Evolutionary conservation across 2,329 filamentous ascomycete species (phyloP).

Genomic region (Dothiorella sarmentorum): DNA sequence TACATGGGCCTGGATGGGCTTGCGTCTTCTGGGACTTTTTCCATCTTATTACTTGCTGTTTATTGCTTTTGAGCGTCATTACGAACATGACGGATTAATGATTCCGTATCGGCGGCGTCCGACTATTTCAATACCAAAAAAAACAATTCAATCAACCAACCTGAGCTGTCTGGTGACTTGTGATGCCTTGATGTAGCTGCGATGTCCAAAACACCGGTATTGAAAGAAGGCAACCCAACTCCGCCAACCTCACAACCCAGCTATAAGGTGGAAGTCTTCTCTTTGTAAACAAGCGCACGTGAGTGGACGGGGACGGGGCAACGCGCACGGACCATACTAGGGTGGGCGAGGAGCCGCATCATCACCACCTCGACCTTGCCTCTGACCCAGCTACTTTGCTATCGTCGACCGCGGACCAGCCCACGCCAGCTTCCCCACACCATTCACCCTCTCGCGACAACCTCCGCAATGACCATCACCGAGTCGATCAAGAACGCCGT

Average conservation of each 20-base stretch:
- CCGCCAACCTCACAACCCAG: no score
- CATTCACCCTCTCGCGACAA: neutral
- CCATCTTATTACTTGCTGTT: neutral
- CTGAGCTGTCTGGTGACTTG: neutral
- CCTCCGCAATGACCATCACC: constrained; percentile 37
- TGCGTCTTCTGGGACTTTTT: neutral
- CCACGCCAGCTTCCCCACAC: no score
- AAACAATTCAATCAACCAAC: neutral
- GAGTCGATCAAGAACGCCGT: constrained; percentile 49
- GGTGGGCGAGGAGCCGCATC: constrained; percentile 1
- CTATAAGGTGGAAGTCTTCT: no score
- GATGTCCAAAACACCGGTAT: no score
- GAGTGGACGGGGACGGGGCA: neutral
- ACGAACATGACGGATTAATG: constrained; percentile 15
- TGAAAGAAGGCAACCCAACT: no score
- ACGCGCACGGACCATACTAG: no score
- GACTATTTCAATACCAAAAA: constrained; percentile 9
- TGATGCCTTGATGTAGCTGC: no score
- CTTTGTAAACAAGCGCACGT: no score
- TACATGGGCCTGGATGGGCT: neutral
- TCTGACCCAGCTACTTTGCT: neutral
- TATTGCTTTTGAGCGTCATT: constrained; percentile 12
- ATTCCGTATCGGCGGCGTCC: neutral
- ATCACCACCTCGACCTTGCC: neutral
- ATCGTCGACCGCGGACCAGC: neutral